Evolutionary conservation across 768 basidiomycete genomes (phyloP).

Genomic region (Amanita jacksonii): DNA sequence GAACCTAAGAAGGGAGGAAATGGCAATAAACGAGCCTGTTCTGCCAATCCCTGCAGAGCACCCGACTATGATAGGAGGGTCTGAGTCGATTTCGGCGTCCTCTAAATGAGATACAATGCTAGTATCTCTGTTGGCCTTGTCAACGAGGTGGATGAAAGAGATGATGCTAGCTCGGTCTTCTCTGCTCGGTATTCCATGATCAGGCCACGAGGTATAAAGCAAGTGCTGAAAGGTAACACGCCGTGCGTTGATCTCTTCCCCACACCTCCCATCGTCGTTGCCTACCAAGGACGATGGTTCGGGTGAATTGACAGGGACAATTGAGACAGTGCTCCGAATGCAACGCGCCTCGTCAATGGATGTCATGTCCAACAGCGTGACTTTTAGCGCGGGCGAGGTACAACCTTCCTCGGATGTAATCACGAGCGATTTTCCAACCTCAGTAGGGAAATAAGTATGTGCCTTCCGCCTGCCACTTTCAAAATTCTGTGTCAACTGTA

Average conservation of each 20-base stretch:
- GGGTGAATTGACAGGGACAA: slow-evolving; percentile 27
- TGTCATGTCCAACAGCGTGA: slow-evolving; percentile 42
- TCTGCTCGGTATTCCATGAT: slow-evolving; percentile 67
- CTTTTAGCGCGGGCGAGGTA: slow-evolving; percentile 36
- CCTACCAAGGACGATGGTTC: slow-evolving; percentile 2
- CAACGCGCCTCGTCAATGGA: slow-evolving; percentile 49
- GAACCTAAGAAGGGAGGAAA: slow-evolving; percentile 68
- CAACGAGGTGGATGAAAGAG: slow-evolving; percentile 55
- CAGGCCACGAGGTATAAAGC: slow-evolving; percentile 74
- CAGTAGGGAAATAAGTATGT: slow-evolving; percentile 63
- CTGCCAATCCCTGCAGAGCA: slow-evolving; percentile 87
- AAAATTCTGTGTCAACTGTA: slow-evolving; percentile 70
- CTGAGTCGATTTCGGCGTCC: slow-evolving; percentile 30
- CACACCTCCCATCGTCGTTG: slow-evolving; percentile 13
- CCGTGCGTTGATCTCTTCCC: slow-evolving; percentile 16
- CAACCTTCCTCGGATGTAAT: slow-evolving; percentile 36
- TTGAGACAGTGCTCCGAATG: slow-evolving; percentile 49
- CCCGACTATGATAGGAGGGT: slow-evolving; percentile 73
- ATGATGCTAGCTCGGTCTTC: slow-evolving; percentile 53
- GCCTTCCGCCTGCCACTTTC: slow-evolving; percentile 69
- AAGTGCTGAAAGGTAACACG: slow-evolving; percentile 57
- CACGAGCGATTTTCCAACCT: slow-evolving; percentile 42
- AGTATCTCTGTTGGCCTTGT: slow-evolving; percentile 44
- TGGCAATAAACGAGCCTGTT: slow-evolving; percentile 78
- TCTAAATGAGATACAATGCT: slow-evolving; percentile 20